Evolutionary conservation across 2,329 filamentous ascomycete species (phyloP).

Genomic region (Nigrospora oryzae): DNA sequence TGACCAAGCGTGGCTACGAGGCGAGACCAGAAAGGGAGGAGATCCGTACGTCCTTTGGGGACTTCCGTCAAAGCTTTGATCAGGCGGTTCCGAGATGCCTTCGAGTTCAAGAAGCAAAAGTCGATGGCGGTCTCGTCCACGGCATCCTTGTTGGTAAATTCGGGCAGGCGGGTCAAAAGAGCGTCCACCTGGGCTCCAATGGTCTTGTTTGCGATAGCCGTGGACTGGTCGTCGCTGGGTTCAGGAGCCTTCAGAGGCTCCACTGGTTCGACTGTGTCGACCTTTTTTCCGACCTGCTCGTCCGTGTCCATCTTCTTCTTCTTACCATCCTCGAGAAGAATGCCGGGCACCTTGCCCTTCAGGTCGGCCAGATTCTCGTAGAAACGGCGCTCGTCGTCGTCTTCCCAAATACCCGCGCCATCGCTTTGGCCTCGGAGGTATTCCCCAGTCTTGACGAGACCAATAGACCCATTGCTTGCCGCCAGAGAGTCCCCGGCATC

Average conservation of each 20-base stretch:
- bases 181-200: slow-evolving; percentile 96
- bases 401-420: slow-evolving; percentile 93
- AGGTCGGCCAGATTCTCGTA: slow-evolving; percentile 95
- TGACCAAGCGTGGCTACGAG: slow-evolving; percentile 87
- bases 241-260: slow-evolving; percentile 42
- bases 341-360: slow-evolving; percentile 89
- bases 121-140: slow-evolving; percentile 91
- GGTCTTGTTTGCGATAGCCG: slow-evolving; percentile 93
- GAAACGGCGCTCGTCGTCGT: slow-evolving; percentile 94
- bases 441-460: slow-evolving; percentile 87
- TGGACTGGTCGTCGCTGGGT: slow-evolving; percentile 72
- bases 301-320: slow-evolving; percentile 84
- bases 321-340: slow-evolving; percentile 86
- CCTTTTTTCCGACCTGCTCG: slow-evolving; percentile 73
- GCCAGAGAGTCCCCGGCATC: slow-evolving; percentile 67
- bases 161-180: slow-evolving; percentile 77
- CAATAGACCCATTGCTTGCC: slow-evolving; percentile 68
- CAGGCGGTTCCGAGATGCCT: slow-evolving; percentile 89
- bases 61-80: slow-evolving; percentile 91
- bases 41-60: slow-evolving; percentile 85
- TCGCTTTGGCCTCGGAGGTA: slow-evolving; percentile 87
- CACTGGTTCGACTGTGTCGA: slow-evolving; percentile 42
- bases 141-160: slow-evolving; percentile 82
- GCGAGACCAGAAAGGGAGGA: slow-evolving; percentile 85
- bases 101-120: slow-evolving; percentile 97